phyloP scores from a whole-genome alignment of 108 stramenopile genomes.

The Pseudonitzschia multiseries region DNA sequence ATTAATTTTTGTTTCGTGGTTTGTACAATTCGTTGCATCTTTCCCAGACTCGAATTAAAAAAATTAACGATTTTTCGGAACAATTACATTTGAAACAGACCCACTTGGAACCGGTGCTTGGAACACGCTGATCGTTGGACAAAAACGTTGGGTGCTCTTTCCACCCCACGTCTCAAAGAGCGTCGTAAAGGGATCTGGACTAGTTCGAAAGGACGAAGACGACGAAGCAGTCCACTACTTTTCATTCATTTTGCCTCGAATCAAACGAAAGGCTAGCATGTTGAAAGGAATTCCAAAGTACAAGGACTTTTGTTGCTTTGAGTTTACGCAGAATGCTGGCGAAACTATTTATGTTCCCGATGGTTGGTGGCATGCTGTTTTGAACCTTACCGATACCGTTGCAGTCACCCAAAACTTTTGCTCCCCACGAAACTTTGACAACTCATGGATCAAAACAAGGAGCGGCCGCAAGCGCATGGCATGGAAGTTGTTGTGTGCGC shows the following conservation, averaged over 20 bases:
- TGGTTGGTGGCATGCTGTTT: constrained; percentile 99
- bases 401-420: constrained; percentile 98
- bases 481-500: constrained; percentile 78
- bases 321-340: constrained; percentile 96
- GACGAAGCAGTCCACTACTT: constrained; percentile 99
- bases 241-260: constrained; percentile 85
- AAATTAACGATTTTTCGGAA: too few relatives aligned
- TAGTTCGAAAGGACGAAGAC: constrained; percentile 84
- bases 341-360: constrained; percentile 96
- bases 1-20: background rate
- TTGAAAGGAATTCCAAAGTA: constrained; percentile 45
- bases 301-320: constrained; percentile 79
- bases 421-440: constrained; percentile 89
- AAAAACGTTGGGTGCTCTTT: constrained; percentile 98
- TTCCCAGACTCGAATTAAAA: too few relatives aligned
- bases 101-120: constrained; percentile 96
- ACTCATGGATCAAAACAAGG: constrained; percentile 92
- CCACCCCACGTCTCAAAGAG: constrained; percentile 86
- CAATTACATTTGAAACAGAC: constrained; percentile 25
- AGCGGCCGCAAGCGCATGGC: constrained; percentile 93
- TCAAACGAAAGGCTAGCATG: constrained; percentile 72
- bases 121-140: constrained; percentile 93
- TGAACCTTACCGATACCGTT: constrained; percentile 94
- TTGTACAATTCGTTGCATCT: background rate
- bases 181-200: constrained; percentile 83